Base-by-base conservation (phyloP, 495 filamentous ascomycete genomes). In the Penicillium egyptiacum region DNA sequence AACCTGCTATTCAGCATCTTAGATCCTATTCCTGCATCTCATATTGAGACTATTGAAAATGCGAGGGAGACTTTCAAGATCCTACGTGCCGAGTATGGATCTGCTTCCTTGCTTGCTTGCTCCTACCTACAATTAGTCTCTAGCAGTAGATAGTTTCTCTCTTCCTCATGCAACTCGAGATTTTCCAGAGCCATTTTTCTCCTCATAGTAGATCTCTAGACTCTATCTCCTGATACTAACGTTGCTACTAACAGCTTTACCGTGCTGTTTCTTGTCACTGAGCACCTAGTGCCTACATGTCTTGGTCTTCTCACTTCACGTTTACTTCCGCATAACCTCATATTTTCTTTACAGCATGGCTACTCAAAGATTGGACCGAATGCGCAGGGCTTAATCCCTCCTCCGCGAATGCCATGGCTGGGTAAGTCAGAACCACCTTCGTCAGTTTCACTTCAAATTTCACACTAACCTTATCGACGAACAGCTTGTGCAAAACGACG, bases 341-440 rank as follows among this genome's bases (percentile, higher is more conserved):
- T 5, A 14, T 12, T 19, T 19, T 0, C n/a, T 8, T 12, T n/a
- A 3, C 6, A 28, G 17, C 0, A 47, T 47, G 45, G 45, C 45
- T 2, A 9, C 45, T 12, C 25, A 1, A 5, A 12, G 1, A 0
- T 5, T 47, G 8, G 8, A 4, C 2, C 30, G 19, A 5, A 47
- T 47, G n/a, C 45, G 45, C n/a, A 31, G 30, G n/a, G 45, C 45
- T 11, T 26, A 47, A 7, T 30, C 25, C 45, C 45, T 47, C 16
- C 26, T 47, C 19, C 26, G 45, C 5, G 45, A 47, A 5, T 47
- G 45, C n/a, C 45, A 47, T 19, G 14, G 17, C 25, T 47, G 45
- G 45, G 45, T 30, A 47, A 47, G 26, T 30, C 20, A 26, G 12
- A 19, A 16, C 6, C 17, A 1, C n/a, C 28, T 28, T 14, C 7